A percentile compares a stretch with the other conserved stretches of the same genome.
phyloP scores from a whole-genome alignment of 140 eudicot species.

The Ambrosia hybrid region DNA sequence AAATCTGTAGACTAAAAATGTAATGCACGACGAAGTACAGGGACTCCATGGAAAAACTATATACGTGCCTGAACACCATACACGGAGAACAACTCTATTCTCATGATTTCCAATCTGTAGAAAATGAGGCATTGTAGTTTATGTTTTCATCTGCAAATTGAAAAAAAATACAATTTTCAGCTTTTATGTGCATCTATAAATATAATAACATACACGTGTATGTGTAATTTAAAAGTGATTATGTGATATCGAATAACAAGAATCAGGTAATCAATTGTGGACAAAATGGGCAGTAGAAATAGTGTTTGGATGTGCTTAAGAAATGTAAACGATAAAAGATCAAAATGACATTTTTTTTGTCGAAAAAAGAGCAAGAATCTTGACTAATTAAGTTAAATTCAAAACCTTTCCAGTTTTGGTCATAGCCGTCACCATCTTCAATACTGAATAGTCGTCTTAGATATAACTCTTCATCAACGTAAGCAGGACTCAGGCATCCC shows the following conservation, averaged over 20 bases:
- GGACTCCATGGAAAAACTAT: too few relatives aligned
- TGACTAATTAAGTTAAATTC: not conserved
- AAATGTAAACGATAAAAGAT: too few relatives aligned
- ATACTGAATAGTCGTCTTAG: slow-evolving; percentile 47
- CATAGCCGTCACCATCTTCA: slow-evolving; percentile 49
- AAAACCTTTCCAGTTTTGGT: slow-evolving; percentile 61
- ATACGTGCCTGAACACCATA: slow-evolving; percentile 90
- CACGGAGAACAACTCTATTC: slow-evolving; percentile 62
- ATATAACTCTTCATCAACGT: slow-evolving; percentile 59
- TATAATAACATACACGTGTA: too few relatives aligned
- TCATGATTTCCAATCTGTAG: slow-evolving; percentile 65
- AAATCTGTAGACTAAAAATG: not conserved
- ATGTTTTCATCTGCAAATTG: slow-evolving; percentile 51
- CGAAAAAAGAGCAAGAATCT: slow-evolving; percentile 8
- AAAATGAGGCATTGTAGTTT: slow-evolving; percentile 45
- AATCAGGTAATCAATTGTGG: too few relatives aligned
- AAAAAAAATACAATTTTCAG: not conserved
- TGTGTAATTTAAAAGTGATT: too few relatives aligned
- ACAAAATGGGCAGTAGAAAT: too few relatives aligned
- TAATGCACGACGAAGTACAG: too few relatives aligned
- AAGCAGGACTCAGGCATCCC: slow-evolving; percentile 66
- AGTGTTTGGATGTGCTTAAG: too few relatives aligned
- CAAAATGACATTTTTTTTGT: too few relatives aligned
- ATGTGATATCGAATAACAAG: too few relatives aligned
- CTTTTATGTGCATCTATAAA: too few relatives aligned